phyloP scores from a whole-genome alignment of 345 rosid species.

The Bruguiera parviflora region DNA sequence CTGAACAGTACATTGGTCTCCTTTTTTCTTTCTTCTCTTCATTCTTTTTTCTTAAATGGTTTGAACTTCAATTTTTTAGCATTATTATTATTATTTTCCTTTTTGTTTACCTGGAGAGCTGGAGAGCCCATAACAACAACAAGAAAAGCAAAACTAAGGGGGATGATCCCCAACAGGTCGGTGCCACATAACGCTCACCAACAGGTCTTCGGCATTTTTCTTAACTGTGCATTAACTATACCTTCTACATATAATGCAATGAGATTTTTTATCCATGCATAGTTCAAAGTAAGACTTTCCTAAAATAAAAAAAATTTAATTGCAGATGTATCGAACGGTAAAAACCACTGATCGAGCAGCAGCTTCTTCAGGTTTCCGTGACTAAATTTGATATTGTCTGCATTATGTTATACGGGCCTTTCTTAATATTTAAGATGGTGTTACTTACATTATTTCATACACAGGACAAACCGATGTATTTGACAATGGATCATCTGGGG shows the following conservation, averaged over 20 bases:
- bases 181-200: no score
- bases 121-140: no score
- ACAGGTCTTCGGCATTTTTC: no score
- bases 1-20: conserved; percentile 24
- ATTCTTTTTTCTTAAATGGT: not conserved
- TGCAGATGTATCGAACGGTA: conserved; percentile 71
- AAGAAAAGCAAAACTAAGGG: no score
- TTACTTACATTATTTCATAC: not conserved
- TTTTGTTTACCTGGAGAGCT: no score
- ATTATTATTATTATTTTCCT: not conserved
- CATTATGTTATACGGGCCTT: not conserved
- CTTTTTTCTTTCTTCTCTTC: conserved; percentile 4
- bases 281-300: not conserved
- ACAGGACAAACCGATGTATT: conserved; percentile 64
- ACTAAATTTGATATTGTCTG: not conserved
- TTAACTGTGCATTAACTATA: no score
- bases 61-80: not conserved
- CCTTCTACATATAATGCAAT: not conserved
- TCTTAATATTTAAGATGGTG: not conserved
- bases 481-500: conserved; percentile 83
- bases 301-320: not conserved
- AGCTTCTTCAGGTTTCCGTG: conserved; percentile 52
- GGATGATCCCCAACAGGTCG: no score
- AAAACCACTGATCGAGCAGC: conserved; percentile 70
- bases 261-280: not conserved